Conservation (phyloP, 2,329 filamentous ascomycete genomes). For the Claviceps maximensis region DNA sequence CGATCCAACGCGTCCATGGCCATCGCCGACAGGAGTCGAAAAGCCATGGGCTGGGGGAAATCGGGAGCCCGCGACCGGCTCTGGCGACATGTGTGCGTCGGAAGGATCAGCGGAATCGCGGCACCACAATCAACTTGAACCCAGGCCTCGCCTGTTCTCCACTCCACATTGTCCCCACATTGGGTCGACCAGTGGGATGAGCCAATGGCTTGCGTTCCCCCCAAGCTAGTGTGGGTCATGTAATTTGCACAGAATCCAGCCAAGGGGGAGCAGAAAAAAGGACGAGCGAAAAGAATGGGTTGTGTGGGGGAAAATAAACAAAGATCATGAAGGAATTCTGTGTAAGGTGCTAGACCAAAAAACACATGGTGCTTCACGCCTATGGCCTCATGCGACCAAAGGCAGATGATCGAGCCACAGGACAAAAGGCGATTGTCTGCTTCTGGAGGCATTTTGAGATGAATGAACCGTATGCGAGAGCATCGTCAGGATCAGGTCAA, state of each 20-base stretch:
- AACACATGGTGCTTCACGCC: not conserved
- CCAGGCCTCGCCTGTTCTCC: not conserved
- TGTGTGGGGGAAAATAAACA: constrained; percentile 8
- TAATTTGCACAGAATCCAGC: constrained; percentile 18
- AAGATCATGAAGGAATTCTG: constrained; percentile 3
- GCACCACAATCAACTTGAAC: not conserved
- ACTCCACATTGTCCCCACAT: constrained; percentile 10
- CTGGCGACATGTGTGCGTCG: constrained; percentile 3
- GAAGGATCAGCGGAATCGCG: constrained; percentile 11
- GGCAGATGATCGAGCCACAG: not conserved
- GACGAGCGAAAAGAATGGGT: constrained; percentile 13
- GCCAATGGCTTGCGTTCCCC: constrained; percentile 15
- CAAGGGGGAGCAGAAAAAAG: constrained; percentile 8
- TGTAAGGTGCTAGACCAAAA: not conserved
- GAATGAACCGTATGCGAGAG: not conserved
- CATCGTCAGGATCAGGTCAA: not conserved
- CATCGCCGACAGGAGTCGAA: not conserved
- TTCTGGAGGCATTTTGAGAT: not conserved
- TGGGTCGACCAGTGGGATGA: constrained; percentile 11
- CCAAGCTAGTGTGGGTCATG: constrained; percentile 20
- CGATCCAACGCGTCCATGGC: not conserved
- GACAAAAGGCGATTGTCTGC: not conserved
- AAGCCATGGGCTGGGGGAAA: too few species aligned
- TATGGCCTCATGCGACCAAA: not conserved
- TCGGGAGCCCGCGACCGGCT: not conserved